Conservation (phyloP, 306 rosid species). For the Medicago ruthenica region DNA sequence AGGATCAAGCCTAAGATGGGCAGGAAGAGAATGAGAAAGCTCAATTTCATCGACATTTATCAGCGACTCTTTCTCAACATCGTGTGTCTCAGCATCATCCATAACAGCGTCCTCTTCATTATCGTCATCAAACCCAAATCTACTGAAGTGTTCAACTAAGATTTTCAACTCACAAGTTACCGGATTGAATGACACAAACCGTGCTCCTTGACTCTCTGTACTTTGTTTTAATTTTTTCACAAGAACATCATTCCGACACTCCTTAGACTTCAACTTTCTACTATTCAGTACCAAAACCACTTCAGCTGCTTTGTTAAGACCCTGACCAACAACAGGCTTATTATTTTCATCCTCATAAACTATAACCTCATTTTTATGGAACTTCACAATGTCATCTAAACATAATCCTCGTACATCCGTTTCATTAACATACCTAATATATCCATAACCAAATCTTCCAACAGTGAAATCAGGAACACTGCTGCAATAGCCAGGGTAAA, state of each 20-base stretch:
- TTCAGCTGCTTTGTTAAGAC: constrained; percentile 94
- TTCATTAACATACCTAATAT: constrained; percentile 64
- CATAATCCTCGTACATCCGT: constrained; percentile 76
- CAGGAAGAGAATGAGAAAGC: constrained; percentile 92
- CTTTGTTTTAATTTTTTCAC: constrained; percentile 60
- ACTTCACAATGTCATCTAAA: constrained; percentile 65
- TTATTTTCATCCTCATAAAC: constrained; percentile 72
- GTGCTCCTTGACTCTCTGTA: constrained; percentile 74
- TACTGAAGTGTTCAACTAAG: constrained; percentile 85
- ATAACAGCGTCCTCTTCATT: constrained; percentile 82
- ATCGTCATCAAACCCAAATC: constrained; percentile 88
- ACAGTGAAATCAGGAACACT: constrained; percentile 72
- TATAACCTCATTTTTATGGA: constrained; percentile 73
- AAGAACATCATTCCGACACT: constrained; percentile 44
- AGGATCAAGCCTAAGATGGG: constrained; percentile 97
- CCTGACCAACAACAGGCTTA: constrained; percentile 79
- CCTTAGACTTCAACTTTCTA: constrained; percentile 45
- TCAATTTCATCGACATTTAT: constrained; percentile 51
- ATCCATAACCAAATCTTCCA: constrained; percentile 84
- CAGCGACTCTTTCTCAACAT: constrained; percentile 59
- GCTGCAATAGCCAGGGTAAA: constrained; percentile 74
- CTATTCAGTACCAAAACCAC: constrained; percentile 70
- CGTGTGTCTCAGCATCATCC: constrained; percentile 65
- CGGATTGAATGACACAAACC: constrained; percentile 72
- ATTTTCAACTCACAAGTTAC: constrained; percentile 82